Percentiles rank a stretch among this genome's conserved stretches.
Evolutionary conservation across 176 grass and related monocot species (phyloP).

Genomic region (Oryza coarctata): DNA sequence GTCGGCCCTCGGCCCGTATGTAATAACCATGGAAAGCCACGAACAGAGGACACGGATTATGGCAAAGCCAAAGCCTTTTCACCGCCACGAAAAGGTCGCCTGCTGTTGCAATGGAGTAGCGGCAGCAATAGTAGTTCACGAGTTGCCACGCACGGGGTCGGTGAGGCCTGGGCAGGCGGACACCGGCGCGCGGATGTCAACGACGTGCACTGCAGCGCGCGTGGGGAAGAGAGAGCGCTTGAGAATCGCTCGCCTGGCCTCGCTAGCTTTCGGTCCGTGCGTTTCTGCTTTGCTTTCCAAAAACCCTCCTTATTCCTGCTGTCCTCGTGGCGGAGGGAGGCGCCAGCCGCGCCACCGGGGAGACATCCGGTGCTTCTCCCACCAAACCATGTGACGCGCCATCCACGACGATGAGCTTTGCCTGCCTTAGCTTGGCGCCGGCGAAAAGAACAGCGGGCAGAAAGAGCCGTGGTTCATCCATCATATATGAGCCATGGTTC

Average conservation of each 20-base stretch:
- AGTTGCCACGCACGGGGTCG: slow-evolving; percentile 9
- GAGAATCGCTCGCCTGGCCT: too few species aligned
- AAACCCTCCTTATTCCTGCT: slow-evolving; percentile 37
- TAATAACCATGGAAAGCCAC: not conserved
- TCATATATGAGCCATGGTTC: too few species aligned
- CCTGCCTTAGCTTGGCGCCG: too few species aligned
- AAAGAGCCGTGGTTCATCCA: not conserved
- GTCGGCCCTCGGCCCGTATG: not conserved
- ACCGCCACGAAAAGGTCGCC: not conserved
- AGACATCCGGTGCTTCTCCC: not conserved
- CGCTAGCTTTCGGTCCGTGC: not conserved
- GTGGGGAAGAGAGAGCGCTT: slow-evolving; percentile 27
- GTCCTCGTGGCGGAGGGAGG: slow-evolving; percentile 35
- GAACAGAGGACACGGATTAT: not conserved
- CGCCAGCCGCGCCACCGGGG: not conserved
- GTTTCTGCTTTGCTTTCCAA: slow-evolving; percentile 32
- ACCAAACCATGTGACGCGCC: not conserved
- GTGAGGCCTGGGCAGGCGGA: not conserved
- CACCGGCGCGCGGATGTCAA: slow-evolving; percentile 41
- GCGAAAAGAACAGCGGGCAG: too few species aligned
- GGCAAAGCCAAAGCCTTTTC: not conserved
- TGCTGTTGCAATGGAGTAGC: not conserved
- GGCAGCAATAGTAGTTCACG: slow-evolving; percentile 27
- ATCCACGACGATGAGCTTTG: not conserved
- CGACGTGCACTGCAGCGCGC: slow-evolving; percentile 36